Conservation (phyloP, 2,329 filamentous ascomycete genomes). For the Penicillium olsonii region DNA sequence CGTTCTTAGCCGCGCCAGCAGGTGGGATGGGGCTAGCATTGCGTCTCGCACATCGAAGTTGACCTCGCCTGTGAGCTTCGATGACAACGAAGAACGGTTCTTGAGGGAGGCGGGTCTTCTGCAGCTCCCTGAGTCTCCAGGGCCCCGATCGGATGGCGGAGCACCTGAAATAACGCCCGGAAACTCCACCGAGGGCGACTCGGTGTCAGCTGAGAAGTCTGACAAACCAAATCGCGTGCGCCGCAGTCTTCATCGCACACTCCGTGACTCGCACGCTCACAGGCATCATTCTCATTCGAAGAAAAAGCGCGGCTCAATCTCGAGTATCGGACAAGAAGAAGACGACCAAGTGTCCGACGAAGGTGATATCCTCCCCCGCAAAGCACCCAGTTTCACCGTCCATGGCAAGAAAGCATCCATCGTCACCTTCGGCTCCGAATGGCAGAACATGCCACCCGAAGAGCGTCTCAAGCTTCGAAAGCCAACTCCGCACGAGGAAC, state of each 20-base stretch:
- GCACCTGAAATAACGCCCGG: conserved; percentile 46
- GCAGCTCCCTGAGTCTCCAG: conserved; percentile 47
- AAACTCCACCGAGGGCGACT: conserved; percentile 42
- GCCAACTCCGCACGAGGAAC: conserved; percentile 42
- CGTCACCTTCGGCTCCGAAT: conserved; percentile 91
- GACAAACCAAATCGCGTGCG: conserved; percentile 68
- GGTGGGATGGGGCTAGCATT: conserved; percentile 37
- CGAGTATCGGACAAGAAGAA: conserved; percentile 57
- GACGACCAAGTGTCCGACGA: conserved; percentile 48
- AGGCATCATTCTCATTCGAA: conserved; percentile 69
- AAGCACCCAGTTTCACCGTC: conserved; percentile 87
- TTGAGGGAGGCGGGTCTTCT: conserved; percentile 69
- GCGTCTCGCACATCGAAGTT: conserved; percentile 37
- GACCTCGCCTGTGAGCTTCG: conserved; percentile 47
- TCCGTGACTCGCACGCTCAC: conserved; percentile 71
- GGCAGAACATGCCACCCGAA: conserved; percentile 74
- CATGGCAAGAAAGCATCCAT: conserved; percentile 98
- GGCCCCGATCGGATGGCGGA: conserved; percentile 41
- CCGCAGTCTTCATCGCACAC: conserved; percentile 83
- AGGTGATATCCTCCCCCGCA: conserved; percentile 72
- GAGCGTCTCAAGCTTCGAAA: conserved; percentile 69
- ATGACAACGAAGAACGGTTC: conserved; percentile 68
- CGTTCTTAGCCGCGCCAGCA: conserved; percentile 40
- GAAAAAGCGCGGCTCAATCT: conserved; percentile 72
- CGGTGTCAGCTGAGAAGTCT: conserved; percentile 37